phyloP scores from a whole-genome alignment of 148 eudicot species.

The Vaccinium vitisidaea region DNA sequence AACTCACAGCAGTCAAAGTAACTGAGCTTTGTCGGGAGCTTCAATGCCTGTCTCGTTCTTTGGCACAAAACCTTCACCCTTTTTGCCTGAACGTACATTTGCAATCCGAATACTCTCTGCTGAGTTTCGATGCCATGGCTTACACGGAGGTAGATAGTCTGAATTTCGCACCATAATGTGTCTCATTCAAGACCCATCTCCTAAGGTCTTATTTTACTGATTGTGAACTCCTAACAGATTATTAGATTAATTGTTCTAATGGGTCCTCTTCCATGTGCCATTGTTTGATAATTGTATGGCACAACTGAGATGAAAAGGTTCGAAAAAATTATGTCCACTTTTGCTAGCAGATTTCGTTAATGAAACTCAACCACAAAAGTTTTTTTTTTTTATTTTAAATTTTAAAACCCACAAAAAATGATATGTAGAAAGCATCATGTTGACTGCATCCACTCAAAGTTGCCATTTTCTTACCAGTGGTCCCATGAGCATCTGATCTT shows the following conservation, averaged over 20 bases:
- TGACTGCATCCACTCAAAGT: background rate
- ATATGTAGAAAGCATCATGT: background rate
- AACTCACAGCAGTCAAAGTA: background rate
- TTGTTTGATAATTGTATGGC: background rate
- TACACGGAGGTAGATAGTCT: background rate
- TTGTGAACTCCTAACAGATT: background rate
- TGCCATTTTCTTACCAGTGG: background rate
- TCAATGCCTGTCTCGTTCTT: background rate
- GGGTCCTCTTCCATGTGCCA: background rate
- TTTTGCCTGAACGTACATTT: background rate
- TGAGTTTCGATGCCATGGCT: background rate
- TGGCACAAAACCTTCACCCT: background rate
- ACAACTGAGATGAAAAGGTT: background rate
- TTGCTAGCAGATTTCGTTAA: background rate
- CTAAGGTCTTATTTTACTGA: background rate
- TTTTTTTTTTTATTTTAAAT: too few relatives aligned
- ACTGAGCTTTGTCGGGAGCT: background rate
- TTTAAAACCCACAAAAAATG: background rate
- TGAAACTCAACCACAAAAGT: background rate
- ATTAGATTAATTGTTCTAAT: background rate
- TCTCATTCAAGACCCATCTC: background rate
- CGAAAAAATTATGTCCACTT: background rate
- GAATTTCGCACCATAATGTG: background rate
- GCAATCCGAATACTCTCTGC: background rate
- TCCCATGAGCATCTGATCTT: background rate